These are phyloP conservation scores for Fusarium annulatum DNA, from an alignment of 2,329 filamentous ascomycete species.

Conservation along the genomic window DNA sequence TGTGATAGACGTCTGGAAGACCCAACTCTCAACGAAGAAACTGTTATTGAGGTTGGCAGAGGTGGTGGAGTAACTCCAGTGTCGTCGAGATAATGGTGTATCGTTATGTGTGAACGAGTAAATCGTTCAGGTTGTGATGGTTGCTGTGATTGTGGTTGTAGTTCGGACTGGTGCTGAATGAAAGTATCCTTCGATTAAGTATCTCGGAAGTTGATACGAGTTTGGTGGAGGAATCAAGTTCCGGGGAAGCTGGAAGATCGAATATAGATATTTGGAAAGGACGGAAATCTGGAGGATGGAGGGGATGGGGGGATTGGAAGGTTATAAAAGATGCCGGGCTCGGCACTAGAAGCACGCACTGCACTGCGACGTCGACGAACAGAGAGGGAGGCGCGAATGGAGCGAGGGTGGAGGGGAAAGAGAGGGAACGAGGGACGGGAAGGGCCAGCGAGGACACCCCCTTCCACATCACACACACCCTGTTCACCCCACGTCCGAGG, in stretches of 20 bases:
- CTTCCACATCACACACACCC: not conserved
- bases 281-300: constrained; percentile 44
- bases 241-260: constrained; percentile 43
- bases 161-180: constrained; percentile 3
- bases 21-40: constrained; percentile 25
- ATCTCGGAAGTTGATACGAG: constrained; percentile 18
- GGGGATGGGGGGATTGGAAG: constrained; percentile 45
- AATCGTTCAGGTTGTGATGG: not conserved
- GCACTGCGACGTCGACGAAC: constrained; percentile 34
- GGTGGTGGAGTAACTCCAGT: constrained; percentile 12
- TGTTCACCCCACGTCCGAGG: constrained; percentile 32
- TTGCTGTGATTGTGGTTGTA: not conserved
- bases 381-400: constrained; percentile 37
- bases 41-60: constrained; percentile 20
- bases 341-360: constrained; percentile 44
- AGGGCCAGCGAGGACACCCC: constrained; percentile 18
- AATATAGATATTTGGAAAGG: constrained; percentile 39
- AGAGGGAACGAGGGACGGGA: constrained; percentile 40
- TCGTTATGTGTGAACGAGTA: constrained; percentile 4
- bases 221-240: constrained; percentile 36
- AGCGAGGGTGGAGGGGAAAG: constrained; percentile 36
- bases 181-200: constrained; percentile 8
- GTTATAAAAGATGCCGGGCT: constrained; percentile 50
- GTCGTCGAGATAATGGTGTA: constrained; percentile 12
- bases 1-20: constrained; percentile 63